Evolutionary conservation across 1,284 basidiomycete species (phyloP), one percentile per base, ranked within the genome.

Genomic region (Cryptococcus sp.): DNA sequence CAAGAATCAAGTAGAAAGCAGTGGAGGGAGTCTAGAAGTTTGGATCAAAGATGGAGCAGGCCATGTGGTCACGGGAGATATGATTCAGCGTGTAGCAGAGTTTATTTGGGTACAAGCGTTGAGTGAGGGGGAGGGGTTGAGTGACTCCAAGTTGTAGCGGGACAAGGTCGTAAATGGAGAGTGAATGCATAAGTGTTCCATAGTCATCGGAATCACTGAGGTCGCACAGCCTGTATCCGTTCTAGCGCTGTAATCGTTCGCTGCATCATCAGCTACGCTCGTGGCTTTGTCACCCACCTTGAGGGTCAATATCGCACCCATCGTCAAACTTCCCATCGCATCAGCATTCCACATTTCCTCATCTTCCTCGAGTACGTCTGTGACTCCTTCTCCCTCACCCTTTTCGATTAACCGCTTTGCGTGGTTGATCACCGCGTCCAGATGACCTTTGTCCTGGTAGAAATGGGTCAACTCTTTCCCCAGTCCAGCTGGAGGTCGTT

Each of bases 281-380:
- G 11, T 32, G 8, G 30, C 5, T 4, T 14, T 15, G 4, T 14
- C n/a, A 64, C 67, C 51, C 52, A 69, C 67, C 61, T 68, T 71
- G 38, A 94, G 79, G 11, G 85, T 83, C 62, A 95, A 84, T 49
- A 89, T 87, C 0, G 89, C 91, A 15, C 91, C 91, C 44, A 83
- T 80, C 0, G 87, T 88, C 66, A 95, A 70, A 53, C 85, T 81
- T 10, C 88, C 87, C 36, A 92, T 84, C 0, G 88, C 88, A 47
- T 83, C 76, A 3, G 65, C 71, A 55, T 71, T 67, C 72, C 72
- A 74, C 65, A 68, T 67, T 49, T 76, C 76, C 55, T 83, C 76
- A 11, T 65, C 62, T 57, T 64, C 66, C 47, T 67, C 80, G 33
- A 78, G 78, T 34, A 70, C 66, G 33, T 74, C 57, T 34, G 4